phyloP scores from a whole-genome alignment of 495 filamentous ascomycete genomes.

The Talaromyces adpressus region DNA sequence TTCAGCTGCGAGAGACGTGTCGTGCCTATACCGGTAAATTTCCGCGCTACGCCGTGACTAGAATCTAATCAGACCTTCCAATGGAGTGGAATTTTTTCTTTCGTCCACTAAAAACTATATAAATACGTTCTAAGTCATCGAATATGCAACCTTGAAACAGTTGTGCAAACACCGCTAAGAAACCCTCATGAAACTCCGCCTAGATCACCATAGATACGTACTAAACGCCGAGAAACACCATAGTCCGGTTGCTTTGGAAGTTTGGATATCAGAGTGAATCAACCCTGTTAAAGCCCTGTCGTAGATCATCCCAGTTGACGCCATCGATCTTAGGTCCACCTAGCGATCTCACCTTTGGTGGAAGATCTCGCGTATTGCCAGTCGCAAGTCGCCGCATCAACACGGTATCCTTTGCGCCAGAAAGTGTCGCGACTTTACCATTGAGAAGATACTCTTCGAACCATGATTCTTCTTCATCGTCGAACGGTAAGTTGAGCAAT shows the following conservation, averaged over 20 bases:
- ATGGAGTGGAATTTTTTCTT: neutral
- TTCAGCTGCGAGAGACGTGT: neutral
- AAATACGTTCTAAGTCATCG: neutral
- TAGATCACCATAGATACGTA: neutral
- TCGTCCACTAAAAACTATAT: neutral
- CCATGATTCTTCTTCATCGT: conserved; percentile 63
- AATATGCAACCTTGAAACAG: neutral
- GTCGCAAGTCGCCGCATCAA: conserved; percentile 59
- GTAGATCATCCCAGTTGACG: conserved; percentile 46
- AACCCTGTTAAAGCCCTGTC: conserved; percentile 23
- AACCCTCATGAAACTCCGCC: conserved; percentile 1
- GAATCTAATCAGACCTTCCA: neutral
- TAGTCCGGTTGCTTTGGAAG: neutral
- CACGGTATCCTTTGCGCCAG: conserved; percentile 59
- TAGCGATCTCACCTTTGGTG: conserved; percentile 29
- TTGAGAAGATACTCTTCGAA: conserved; percentile 55
- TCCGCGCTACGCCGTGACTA: neutral
- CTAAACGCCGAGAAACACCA: neutral
- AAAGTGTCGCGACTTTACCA: conserved; percentile 53
- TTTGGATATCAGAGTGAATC: neutral
- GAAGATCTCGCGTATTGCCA: conserved; percentile 36
- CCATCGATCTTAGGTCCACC: conserved; percentile 44
- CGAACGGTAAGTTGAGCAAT: conserved; percentile 63
- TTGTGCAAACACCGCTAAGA: neutral
- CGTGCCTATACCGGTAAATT: neutral